Percentiles rank a stretch among this genome's conserved stretches.
phyloP scores from a whole-genome alignment of 2,329 filamentous ascomycete species.

The Hirsutella minnesotensis region DNA sequence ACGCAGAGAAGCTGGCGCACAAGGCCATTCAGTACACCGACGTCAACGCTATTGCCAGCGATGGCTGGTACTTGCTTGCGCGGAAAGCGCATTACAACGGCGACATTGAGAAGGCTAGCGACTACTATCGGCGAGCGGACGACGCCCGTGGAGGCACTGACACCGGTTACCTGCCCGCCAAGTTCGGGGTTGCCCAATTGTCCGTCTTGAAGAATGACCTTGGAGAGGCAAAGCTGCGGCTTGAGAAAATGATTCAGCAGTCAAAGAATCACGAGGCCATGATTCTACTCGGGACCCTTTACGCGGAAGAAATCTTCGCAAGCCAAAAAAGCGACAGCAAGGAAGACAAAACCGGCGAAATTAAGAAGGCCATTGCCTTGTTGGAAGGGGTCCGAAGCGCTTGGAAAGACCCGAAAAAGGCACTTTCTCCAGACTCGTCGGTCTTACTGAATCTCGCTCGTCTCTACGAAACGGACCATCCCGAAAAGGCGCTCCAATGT shows the following conservation, averaged over 20 bases:
- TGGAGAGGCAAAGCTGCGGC: conserved; percentile 80
- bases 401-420: conserved; percentile 91
- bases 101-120: conserved; percentile 61
- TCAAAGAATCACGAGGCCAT: conserved; percentile 78
- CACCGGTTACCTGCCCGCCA: conserved; percentile 81
- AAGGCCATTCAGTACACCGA: conserved; percentile 94
- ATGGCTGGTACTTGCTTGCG: conserved; percentile 92
- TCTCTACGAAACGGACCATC: conserved; percentile 74
- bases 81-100: conserved; percentile 80
- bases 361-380: conserved; percentile 74
- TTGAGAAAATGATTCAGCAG: conserved; percentile 90
- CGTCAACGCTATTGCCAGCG: conserved; percentile 90
- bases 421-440: conserved; percentile 66
- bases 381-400: conserved; percentile 74
- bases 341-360: conserved; percentile 78
- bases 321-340: conserved; percentile 59
- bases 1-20: conserved; percentile 76
- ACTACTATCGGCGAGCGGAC: conserved; percentile 84
- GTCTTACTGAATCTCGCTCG: conserved; percentile 86
- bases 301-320: conserved; percentile 87
- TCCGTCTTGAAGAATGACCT: conserved; percentile 74
- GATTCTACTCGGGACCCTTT: conserved; percentile 80
- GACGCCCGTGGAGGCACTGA: conserved; percentile 87
- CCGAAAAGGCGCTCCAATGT: conserved; percentile 86
- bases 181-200: conserved; percentile 87